These are phyloP conservation scores for Fraxinus americana DNA, from an alignment of 257 asterid genomes.

Conservation along the genomic window DNA sequence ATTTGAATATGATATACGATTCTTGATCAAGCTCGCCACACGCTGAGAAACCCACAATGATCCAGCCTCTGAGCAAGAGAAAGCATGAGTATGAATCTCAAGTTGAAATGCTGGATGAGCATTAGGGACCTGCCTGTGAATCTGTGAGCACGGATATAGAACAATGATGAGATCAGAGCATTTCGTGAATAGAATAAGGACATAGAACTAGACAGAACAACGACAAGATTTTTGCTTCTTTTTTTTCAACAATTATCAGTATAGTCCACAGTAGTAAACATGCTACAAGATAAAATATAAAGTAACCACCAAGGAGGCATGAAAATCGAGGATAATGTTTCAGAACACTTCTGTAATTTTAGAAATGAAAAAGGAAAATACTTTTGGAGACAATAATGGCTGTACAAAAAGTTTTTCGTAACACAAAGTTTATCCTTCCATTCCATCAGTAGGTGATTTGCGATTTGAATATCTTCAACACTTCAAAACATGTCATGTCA, in stretches of 20 bases:
- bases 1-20: conserved; percentile 5
- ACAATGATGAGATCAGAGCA: neutral
- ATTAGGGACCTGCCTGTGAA: conserved; percentile 54
- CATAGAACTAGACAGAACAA: neutral
- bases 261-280: too few relatives aligned
- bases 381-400: too few relatives aligned
- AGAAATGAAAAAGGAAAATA: too few relatives aligned
- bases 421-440: too few relatives aligned
- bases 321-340: too few relatives aligned
- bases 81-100: conserved; percentile 72
- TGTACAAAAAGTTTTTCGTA: too few relatives aligned
- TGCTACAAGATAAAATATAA: too few relatives aligned
- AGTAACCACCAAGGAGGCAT: too few relatives aligned
- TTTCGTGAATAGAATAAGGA: neutral
- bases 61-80: conserved; percentile 83
- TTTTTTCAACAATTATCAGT: neutral
- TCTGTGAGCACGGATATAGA: conserved; percentile 41
- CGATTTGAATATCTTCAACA: too few relatives aligned
- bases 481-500: too few relatives aligned
- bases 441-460: too few relatives aligned
- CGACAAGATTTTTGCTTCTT: neutral
- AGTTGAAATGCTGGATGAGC: conserved; percentile 49
- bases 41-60: conserved; percentile 73
- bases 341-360: too few relatives aligned
- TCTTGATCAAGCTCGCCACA: conserved; percentile 56